phyloP scores from a whole-genome alignment of 2,329 filamentous ascomycete genomes.

The Pseudogymnoascus sp. region DNA sequence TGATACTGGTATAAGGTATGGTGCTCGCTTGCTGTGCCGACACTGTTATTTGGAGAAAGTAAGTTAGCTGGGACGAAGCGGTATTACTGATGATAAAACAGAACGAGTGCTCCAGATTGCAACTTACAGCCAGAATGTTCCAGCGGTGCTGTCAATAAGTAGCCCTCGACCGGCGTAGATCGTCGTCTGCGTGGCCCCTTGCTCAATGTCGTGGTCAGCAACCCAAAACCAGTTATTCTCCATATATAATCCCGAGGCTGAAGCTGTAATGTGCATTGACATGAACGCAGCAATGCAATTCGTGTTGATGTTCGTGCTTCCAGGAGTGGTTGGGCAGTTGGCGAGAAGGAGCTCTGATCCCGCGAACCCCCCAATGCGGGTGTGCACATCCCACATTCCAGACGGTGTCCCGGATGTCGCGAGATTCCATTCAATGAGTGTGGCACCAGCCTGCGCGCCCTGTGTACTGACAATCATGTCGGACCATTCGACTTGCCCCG shows the following conservation, averaged over 20 bases:
- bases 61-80: conserved; percentile 46
- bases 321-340: conserved; percentile 50
- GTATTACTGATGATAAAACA: too few species aligned
- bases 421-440: conserved; percentile 61
- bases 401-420: conserved; percentile 45
- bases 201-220: conserved; percentile 37
- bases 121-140: conserved; percentile 41
- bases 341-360: conserved; percentile 39
- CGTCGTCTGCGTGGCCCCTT: conserved; percentile 47
- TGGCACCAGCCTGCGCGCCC: conserved; percentile 52
- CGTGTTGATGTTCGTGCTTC: conserved; percentile 29
- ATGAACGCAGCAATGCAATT: conserved; percentile 31
- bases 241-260: conserved; percentile 39
- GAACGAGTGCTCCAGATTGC: too few species aligned
- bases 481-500: conserved; percentile 53
- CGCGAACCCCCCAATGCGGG: conserved; percentile 38
- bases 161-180: conserved; percentile 42
- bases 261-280: conserved; percentile 29
- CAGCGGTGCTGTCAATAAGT: conserved; percentile 39
- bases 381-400: conserved; percentile 44
- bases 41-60: conserved; percentile 63
- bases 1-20: conserved; percentile 47
- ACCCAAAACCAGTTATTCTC: conserved; percentile 45
- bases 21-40: conserved; percentile 47
- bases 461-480: conserved; percentile 56